These are phyloP conservation scores for Candida sakaeoensis DNA, from an alignment of 805 yeast species.

Conservation along the genomic window DNA sequence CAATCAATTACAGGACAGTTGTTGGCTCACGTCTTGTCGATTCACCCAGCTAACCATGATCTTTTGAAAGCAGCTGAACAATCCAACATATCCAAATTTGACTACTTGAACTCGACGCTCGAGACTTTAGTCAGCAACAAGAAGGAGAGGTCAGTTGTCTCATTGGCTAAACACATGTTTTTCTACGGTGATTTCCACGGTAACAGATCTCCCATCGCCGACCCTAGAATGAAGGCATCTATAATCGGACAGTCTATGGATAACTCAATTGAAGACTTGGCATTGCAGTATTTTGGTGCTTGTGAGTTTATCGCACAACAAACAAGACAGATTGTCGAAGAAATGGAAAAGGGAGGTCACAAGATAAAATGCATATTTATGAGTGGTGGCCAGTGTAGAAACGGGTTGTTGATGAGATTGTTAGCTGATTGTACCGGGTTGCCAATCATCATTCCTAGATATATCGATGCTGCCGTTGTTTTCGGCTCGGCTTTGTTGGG, in stretches of 20 bases:
- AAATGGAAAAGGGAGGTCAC: constrained; percentile 81
- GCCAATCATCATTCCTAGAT: constrained; percentile 89
- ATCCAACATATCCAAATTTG: constrained; percentile 72
- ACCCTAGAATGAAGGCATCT: constrained; percentile 87
- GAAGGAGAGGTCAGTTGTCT: constrained; percentile 66
- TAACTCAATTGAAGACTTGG: constrained; percentile 75
- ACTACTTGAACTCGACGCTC: constrained; percentile 70
- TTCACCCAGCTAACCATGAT: constrained; percentile 84
- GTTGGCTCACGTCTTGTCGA: constrained; percentile 78
- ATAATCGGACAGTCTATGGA: constrained; percentile 94
- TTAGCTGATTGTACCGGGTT: constrained; percentile 90
- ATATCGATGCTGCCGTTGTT: constrained; percentile 95
- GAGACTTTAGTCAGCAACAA: constrained; percentile 59
- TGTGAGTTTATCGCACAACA: constrained; percentile 98
- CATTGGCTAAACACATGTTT: constrained; percentile 79
- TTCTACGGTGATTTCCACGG: constrained; percentile 97
- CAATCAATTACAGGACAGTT: constrained; percentile 96
- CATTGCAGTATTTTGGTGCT: constrained; percentile 84
- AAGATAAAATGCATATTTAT: constrained; percentile 70
- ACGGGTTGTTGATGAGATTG: constrained; percentile 81
- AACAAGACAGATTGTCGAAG: constrained; percentile 89
- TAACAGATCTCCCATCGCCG: constrained; percentile 96
- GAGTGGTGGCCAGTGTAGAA: constrained; percentile 97
- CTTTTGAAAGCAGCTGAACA: constrained; percentile 64
- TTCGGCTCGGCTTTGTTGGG: constrained; percentile 94